Conservation (phyloP, 371 early-diverging fungal species). For the Pancytospora philotis region DNA sequence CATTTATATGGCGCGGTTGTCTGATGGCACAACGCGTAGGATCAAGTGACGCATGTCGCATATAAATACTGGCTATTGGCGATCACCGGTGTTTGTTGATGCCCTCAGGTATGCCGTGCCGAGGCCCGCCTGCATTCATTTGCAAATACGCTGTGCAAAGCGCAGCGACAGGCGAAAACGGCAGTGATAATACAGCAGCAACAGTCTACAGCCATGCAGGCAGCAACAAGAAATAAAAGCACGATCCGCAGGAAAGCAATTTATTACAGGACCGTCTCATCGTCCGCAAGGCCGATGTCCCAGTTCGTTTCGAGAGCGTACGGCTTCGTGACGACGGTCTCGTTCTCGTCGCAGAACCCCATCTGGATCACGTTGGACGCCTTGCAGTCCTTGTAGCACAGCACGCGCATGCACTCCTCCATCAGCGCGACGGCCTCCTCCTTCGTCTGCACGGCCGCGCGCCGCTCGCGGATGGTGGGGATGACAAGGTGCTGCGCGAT, state of each 20-base stretch:
- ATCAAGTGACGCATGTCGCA: too few species aligned
- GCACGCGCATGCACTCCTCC: conserved; percentile 77
- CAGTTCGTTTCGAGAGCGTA: conserved; percentile 78
- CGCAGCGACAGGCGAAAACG: too few species aligned
- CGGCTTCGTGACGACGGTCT: conserved; percentile 59
- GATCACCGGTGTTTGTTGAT: too few species aligned
- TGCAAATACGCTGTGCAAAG: too few species aligned
- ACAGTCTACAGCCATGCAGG: too few species aligned
- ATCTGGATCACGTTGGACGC: conserved; percentile 72
- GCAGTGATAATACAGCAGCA: too few species aligned
- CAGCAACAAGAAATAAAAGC: too few species aligned
- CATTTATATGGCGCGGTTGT: too few species aligned
- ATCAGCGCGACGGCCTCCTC: conserved; percentile 76
- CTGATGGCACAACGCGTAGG: too few species aligned
- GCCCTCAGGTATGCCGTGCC: too few species aligned
- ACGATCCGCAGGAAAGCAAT: conserved; percentile 13
- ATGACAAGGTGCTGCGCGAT: conserved; percentile 83
- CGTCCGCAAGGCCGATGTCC: conserved; percentile 63
- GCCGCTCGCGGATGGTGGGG: conserved; percentile 70
- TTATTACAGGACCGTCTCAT: conserved; percentile 37
- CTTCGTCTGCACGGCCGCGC: conserved; percentile 62
- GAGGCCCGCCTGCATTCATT: too few species aligned
- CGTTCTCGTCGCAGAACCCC: conserved; percentile 22
- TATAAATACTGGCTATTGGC: too few species aligned
- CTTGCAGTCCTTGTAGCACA: conserved; percentile 88